A percentile compares a stretch with the other conserved stretches of the same genome.
These are phyloP conservation scores for Phylloporus arenicola DNA, from an alignment of 768 basidiomycete genomes.

Conservation along the genomic window DNA sequence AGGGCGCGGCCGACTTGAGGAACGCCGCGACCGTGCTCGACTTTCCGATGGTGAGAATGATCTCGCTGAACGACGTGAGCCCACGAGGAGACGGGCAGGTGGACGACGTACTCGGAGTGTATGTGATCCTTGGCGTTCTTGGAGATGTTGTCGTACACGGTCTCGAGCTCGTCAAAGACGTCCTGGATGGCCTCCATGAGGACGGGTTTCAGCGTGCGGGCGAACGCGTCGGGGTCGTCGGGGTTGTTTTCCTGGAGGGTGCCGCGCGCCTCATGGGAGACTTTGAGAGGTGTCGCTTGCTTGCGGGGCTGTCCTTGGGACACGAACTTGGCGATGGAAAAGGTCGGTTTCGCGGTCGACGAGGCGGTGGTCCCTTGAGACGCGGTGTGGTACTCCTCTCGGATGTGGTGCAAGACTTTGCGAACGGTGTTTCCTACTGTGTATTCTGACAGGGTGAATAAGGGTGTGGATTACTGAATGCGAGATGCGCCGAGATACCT, in stretches of 20 bases:
- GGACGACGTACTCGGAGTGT: slow-evolving; percentile 82
- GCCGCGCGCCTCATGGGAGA: slow-evolving; percentile 43
- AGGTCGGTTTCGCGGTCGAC: slow-evolving; percentile 37
- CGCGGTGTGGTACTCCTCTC: slow-evolving; percentile 91
- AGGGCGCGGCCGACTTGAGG: slow-evolving; percentile 83
- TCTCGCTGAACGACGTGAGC: slow-evolving; percentile 55
- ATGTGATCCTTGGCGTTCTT: slow-evolving; percentile 95
- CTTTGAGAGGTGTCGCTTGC: slow-evolving; percentile 38
- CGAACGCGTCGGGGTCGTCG: slow-evolving; percentile 75
- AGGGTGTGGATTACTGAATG: slow-evolving; percentile 1
- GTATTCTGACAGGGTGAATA: slow-evolving; percentile 54
- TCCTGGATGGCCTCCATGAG: slow-evolving; percentile 97
- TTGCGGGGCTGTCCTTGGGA: slow-evolving; percentile 64
- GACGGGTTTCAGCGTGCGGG: slow-evolving; percentile 78
- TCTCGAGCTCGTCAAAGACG: slow-evolving; percentile 92
- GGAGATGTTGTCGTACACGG: slow-evolving; percentile 90
- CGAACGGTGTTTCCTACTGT: slow-evolving; percentile 93
- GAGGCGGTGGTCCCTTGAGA: slow-evolving; percentile 42
- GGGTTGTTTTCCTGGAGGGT: slow-evolving; percentile 65
- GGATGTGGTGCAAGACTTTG: slow-evolving; percentile 87
- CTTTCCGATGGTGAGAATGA: slow-evolving; percentile 90
- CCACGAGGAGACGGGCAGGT: not conserved
- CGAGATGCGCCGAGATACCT: slow-evolving; percentile 45
- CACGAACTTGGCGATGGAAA: slow-evolving; percentile 82
- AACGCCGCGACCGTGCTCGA: slow-evolving; percentile 93